phyloP scores from a whole-genome alignment of 805 yeast species.

The Cyberlindnera euphorbiiphila region DNA sequence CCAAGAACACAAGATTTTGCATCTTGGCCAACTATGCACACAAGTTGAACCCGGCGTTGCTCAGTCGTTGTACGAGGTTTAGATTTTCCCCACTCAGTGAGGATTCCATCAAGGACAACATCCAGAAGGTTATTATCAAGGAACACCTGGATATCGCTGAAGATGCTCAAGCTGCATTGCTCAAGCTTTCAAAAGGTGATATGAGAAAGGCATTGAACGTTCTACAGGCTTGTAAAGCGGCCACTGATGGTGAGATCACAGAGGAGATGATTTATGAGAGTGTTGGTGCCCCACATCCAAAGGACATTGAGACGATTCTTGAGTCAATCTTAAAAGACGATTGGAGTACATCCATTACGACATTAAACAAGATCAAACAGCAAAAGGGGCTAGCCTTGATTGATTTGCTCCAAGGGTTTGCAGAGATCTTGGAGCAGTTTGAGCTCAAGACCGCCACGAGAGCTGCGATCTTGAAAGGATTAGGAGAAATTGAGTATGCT shows the following conservation, averaged over 20 bases:
- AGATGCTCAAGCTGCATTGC: slow-evolving; percentile 61
- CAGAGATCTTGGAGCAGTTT: slow-evolving; percentile 63
- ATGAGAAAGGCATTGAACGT: slow-evolving; percentile 95
- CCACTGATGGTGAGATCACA: slow-evolving; percentile 59
- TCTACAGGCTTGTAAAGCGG: slow-evolving; percentile 88
- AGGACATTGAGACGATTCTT: slow-evolving; percentile 70
- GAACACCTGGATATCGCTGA: slow-evolving; percentile 59
- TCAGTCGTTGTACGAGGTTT: slow-evolving; percentile 93
- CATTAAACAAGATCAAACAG: slow-evolving; percentile 61
- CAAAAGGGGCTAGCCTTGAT: slow-evolving; percentile 85
- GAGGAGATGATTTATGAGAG: slow-evolving; percentile 84
- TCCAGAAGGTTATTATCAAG: slow-evolving; percentile 60
- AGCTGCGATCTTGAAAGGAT: slow-evolving; percentile 58
- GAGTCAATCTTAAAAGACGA: slow-evolving; percentile 80
- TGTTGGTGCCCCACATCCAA: slow-evolving; percentile 93
- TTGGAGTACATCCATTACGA: slow-evolving; percentile 73
- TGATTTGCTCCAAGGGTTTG: slow-evolving; percentile 76
- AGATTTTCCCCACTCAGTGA: slow-evolving; percentile 79
- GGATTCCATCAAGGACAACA: slow-evolving; percentile 63
- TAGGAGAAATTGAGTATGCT: slow-evolving; percentile 88
- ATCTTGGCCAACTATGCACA: slow-evolving; percentile 94
- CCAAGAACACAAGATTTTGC: slow-evolving; percentile 93
- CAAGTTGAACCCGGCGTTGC: slow-evolving; percentile 89
- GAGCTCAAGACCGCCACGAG: slow-evolving; percentile 63
- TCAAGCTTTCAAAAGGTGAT: slow-evolving; percentile 83